Evolutionary conservation across 495 filamentous ascomycete genomes (phyloP).

Genomic region (Sporormia fimetaria): DNA sequence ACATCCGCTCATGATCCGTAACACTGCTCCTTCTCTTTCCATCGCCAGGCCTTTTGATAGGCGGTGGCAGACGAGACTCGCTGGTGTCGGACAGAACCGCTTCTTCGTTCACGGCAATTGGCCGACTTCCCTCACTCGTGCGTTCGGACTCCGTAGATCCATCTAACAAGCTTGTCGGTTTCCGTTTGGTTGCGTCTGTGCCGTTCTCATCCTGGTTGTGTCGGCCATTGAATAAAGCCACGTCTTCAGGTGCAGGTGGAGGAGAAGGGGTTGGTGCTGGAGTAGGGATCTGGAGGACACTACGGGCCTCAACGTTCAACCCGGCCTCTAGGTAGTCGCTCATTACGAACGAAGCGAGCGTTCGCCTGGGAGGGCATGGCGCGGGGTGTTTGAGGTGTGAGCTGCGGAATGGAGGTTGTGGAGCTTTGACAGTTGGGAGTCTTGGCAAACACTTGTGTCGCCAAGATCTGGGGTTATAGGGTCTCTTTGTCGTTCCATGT

Average conservation of each 20-base stretch:
- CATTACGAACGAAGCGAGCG: not conserved
- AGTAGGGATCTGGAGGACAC: constrained; percentile 18
- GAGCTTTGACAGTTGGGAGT: too few species aligned
- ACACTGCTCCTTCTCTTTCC: constrained; percentile 20
- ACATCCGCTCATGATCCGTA: constrained; percentile 28
- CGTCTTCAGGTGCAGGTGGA: constrained; percentile 9
- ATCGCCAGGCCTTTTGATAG: constrained; percentile 20
- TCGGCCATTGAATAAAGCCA: constrained; percentile 3
- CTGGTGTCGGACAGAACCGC: constrained; percentile 15
- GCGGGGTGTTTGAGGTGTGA: too few species aligned
- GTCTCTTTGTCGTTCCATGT: too few species aligned
- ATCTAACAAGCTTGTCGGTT: too few species aligned
- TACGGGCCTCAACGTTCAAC: constrained; percentile 1
- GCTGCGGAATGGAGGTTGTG: too few species aligned
- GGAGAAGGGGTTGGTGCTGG: constrained; percentile 11
- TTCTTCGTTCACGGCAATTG: constrained; percentile 14
- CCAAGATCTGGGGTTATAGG: too few species aligned
- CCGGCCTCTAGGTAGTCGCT: constrained; percentile 2
- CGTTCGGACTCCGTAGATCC: not conserved
- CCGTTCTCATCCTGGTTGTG: not conserved
- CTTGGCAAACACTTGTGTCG: too few species aligned
- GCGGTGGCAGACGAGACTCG: constrained; percentile 1
- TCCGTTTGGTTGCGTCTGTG: too few species aligned
- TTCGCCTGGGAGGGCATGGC: constrained; percentile 1
- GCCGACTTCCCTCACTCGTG: constrained; percentile 3